Base-by-base conservation (phyloP, 2,329 filamentous ascomycete species). In the Botrytis hyacinthi region DNA sequence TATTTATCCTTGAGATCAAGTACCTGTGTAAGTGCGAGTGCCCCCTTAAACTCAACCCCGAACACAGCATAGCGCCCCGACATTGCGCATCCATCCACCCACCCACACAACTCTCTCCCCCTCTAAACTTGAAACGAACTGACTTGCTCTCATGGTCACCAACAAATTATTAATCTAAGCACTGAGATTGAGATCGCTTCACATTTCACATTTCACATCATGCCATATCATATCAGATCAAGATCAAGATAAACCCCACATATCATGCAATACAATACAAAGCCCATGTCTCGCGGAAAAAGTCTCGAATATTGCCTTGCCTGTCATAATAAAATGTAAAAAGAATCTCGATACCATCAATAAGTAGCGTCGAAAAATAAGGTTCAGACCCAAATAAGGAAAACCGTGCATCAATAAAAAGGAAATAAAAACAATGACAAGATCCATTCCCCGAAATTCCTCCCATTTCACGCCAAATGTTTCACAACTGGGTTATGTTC, bases 381-480 rank as follows among this genome's bases (percentile, higher is more conserved):
- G 63, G 29, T 37, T 68, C 70, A 68, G 62, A 51, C 70, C 46
- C 48, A 46, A 59, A 62, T 54, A 61, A 57, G 51, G 65, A 20
- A 70, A 75, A 72, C 68, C 70, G 75, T 59, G 69, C 73, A 70
- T 63, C 57, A 54, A 48, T 29, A 72, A 61, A 74, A 72, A 69
- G 73, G 75, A 40, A 71, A 62, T 65, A 65, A 71, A 73, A 63
- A 59, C 67, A 71, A 66, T 51, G 59, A 73, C 32, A 66, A 71
- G 75, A 74, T 76, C 76, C 75, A 73, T 73, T 71, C 73, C 75
- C 75, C 74, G 74, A 71, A 73, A 75, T 70, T 72, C 72, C 72
- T 70, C 46, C 76, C 76, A 73, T 73, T 73, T 73, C 75, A 75
- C 79, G 78, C 79, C 79, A 78, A 75, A 72, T 75, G 74, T 76